Base-by-base conservation (phyloP, 768 basidiomycete species). In the Suillus plorans region DNA sequence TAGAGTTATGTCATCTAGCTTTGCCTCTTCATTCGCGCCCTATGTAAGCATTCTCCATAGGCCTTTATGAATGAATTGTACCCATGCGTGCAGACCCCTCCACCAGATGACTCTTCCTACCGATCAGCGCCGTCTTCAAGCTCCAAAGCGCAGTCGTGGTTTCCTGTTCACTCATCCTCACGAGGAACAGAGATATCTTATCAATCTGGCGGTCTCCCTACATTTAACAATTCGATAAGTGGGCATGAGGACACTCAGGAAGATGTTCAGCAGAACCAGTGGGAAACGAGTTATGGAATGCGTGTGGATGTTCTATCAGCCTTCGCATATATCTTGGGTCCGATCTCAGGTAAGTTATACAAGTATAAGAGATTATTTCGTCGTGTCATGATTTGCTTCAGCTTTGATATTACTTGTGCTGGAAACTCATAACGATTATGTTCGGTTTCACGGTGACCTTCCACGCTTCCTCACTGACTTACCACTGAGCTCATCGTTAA, bases 371-470 rank as follows among this genome's bases (percentile, higher is more conserved):
- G 16, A 59, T 31, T 63, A 22, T 65, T 44, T 34, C 13, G 61
- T 61, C 57, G 45, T 14, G 61, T 34, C 22, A 55, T 63, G 28
- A 50, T 39, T 56, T 25, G 36, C 64, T 64, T 34, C 63, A 91
- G 92, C 91, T 3, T 75, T 92, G 37, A 34, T 80, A 1, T 74
- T 92, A 39, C 81, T 93, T 12, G 81, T 91, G n/a, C 67, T 87
- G n/a, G 91, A 93, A 76, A 93, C 87, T 12, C 84, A 85, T 66
- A 90, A 89, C 69, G 88, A 92, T 74, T 89, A 85, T 67, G 85
- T 92, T 64, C 86, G 91, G 61, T 92, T 92, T 73, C 90, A 91
- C 72, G 89, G 90, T 90, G 61, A 70, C 84, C 71, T 58, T 60
- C 34, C 5, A 18, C 42, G 61, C 44, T 8, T n/a, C 34, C 50